A percentile compares a stretch with the other conserved stretches of the same genome.
Conservation (phyloP, 106 monocot genomes). For the Phalaenopsis equestris region DNA sequence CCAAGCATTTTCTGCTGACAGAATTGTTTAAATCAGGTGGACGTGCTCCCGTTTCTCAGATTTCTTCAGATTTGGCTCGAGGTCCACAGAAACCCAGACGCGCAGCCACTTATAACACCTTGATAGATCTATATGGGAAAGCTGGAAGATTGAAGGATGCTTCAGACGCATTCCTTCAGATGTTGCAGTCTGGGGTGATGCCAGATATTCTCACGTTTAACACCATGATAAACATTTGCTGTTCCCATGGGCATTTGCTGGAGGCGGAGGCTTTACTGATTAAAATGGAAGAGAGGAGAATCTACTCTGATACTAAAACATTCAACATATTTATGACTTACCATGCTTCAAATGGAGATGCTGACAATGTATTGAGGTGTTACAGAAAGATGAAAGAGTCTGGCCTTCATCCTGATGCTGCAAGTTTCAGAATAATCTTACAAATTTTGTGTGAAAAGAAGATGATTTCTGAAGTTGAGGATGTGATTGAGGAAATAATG, state of each 20-base stretch:
- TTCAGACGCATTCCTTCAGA: constrained; percentile 46
- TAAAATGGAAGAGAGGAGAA: constrained; percentile 62
- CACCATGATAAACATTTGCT: constrained; percentile 68
- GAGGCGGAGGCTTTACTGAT: constrained; percentile 57
- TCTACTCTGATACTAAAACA: constrained; percentile 63
- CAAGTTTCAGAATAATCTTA: constrained; percentile 54
- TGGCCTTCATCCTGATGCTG: constrained; percentile 47
- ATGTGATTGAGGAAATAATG: constrained; percentile 44
- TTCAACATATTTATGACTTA: constrained; percentile 76
- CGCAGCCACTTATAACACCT: constrained; percentile 65
- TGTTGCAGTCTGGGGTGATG: constrained; percentile 49
- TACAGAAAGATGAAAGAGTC: constrained; percentile 34
- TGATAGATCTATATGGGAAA: constrained; percentile 87
- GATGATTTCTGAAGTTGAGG: constrained; percentile 54
- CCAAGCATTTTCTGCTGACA: constrained; percentile 58
- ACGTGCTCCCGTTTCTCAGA: constrained; percentile 6
- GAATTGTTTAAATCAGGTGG: constrained; percentile 50
- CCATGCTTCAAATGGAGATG: constrained; percentile 29
- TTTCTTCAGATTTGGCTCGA: neutral
- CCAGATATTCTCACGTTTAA: constrained; percentile 76
- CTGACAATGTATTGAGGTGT: constrained; percentile 19
- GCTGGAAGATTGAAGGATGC: constrained; percentile 63
- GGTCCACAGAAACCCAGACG: constrained; percentile 36
- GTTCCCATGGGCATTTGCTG: constrained; percentile 30
- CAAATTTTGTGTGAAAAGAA: constrained; percentile 42